Conservation (phyloP, 805 yeast genomes). For the Zygosaccharomyces siamensis region DNA sequence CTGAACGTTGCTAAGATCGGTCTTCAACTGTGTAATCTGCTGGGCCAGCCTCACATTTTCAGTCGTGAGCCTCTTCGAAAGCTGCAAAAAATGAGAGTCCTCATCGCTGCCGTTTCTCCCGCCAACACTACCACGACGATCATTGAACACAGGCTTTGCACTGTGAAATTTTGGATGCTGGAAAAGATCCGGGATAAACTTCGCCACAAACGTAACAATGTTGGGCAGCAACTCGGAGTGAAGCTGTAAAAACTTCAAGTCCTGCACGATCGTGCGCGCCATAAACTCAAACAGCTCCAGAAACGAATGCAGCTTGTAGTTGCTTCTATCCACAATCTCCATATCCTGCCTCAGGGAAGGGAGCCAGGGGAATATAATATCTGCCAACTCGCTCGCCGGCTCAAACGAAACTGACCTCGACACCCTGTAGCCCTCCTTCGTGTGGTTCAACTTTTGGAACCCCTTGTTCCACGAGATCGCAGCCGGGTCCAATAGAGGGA, state of each 20-base stretch:
- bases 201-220: constrained; percentile 26
- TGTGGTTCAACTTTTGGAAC: constrained; percentile 5
- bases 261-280: constrained; percentile 30
- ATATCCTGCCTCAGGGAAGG: constrained; percentile 27
- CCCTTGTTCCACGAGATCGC: constrained; percentile 15
- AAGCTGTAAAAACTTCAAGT: constrained; percentile 26
- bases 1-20: constrained; percentile 26
- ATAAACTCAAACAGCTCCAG: constrained; percentile 33
- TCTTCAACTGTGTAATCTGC: constrained; percentile 28
- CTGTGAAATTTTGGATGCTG: constrained; percentile 21
- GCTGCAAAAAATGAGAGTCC: constrained; percentile 19
- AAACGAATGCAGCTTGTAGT: constrained; percentile 31
- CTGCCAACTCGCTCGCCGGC: constrained; percentile 23
- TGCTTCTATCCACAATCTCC: constrained; percentile 28
- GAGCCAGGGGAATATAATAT: constrained; percentile 33
- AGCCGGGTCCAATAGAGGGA: constrained; percentile 22
- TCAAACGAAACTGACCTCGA: constrained; percentile 21
- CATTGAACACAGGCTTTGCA: constrained; percentile 2
- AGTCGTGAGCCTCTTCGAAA: constrained; percentile 29
- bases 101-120: not conserved
- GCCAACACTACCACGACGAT: not conserved
- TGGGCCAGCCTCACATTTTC: constrained; percentile 32
- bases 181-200: constrained; percentile 31
- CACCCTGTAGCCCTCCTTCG: constrained; percentile 8
- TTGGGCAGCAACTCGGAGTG: constrained; percentile 26